Conservation (phyloP, 2,329 filamentous ascomycete genomes). For the Cercospora sojina region DNA sequence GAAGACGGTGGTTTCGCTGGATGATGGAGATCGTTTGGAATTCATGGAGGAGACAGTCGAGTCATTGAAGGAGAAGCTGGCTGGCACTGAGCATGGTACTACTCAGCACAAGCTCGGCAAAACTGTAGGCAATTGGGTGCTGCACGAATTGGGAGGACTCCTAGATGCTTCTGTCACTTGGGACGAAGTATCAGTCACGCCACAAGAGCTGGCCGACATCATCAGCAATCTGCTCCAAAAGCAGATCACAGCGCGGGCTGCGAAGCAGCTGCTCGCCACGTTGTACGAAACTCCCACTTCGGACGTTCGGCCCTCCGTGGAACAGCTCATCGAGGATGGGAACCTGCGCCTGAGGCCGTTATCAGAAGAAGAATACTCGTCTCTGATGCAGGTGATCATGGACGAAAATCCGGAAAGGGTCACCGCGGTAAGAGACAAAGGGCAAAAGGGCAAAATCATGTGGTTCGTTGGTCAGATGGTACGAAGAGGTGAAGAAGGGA, state of each 20-base stretch:
- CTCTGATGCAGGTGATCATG: constrained; percentile 55
- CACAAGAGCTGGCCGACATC: constrained; percentile 46
- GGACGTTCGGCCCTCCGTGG: constrained; percentile 42
- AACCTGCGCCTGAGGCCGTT: constrained; percentile 57
- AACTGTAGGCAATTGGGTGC: constrained; percentile 59
- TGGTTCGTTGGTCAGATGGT: constrained; percentile 71
- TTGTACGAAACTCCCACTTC: constrained; percentile 44
- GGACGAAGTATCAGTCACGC: constrained; percentile 43
- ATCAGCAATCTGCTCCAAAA: constrained; percentile 44
- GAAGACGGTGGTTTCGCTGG: constrained; percentile 71
- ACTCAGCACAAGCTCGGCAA: constrained; percentile 44
- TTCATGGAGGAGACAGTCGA: constrained; percentile 73
- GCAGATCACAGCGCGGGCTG: constrained; percentile 55
- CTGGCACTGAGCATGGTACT: constrained; percentile 21
- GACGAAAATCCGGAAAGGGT: constrained; percentile 58
- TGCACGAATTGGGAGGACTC: constrained; percentile 54
- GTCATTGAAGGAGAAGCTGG: constrained; percentile 40
- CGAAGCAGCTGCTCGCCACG: constrained; percentile 58
- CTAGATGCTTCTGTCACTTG: constrained; percentile 43
- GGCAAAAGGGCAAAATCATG: constrained; percentile 63
- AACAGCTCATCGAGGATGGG: constrained; percentile 57
- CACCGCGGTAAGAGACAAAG: constrained; percentile 57
- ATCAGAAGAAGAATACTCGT: constrained; percentile 55
- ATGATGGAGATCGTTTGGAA: constrained; percentile 75
- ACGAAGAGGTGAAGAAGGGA: constrained; percentile 58